Percentiles rank a stretch among this genome's conserved stretches.
phyloP scores from a whole-genome alignment of 2,329 filamentous ascomycete species.

The Tothia fuscella region DNA sequence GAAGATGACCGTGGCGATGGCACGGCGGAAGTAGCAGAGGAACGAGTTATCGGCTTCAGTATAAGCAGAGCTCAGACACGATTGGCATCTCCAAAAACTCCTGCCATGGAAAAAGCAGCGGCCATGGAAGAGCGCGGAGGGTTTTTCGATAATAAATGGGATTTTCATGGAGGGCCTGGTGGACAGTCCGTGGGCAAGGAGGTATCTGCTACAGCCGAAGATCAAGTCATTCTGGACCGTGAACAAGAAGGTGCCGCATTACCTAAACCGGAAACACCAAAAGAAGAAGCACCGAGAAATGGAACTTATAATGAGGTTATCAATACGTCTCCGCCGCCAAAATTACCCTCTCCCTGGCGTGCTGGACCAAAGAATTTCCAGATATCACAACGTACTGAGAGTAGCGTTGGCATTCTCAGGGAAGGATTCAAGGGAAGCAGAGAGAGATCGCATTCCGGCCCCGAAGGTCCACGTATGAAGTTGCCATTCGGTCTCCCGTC shows the following conservation, averaged over 20 bases:
- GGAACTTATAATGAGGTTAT: not conserved
- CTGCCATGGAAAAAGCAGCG: conserved; percentile 46
- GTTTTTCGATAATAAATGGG: conserved; percentile 11
- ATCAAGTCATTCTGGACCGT: too few species aligned
- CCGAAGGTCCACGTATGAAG: conserved; percentile 21
- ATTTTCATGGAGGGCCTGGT: conserved; percentile 13
- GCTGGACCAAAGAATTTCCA: conserved; percentile 26
- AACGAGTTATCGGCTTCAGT: conserved; percentile 38
- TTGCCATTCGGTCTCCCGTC: too few species aligned
- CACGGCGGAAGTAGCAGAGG: not conserved
- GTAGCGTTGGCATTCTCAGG: too few species aligned
- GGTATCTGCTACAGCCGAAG: too few species aligned
- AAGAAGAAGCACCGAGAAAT: not conserved
- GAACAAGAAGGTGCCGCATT: too few species aligned
- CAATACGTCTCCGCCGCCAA: not conserved
- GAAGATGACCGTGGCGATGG: not conserved
- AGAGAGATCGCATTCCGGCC: conserved; percentile 28
- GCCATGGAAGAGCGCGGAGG: conserved; percentile 34
- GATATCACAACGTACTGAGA: too few species aligned
- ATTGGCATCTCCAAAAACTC: conserved; percentile 44
- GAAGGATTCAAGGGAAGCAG: conserved; percentile 25
- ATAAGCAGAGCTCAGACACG: conserved; percentile 46
- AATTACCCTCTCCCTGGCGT: conserved; percentile 34
- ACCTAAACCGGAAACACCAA: not conserved
- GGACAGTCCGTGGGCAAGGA: conserved; percentile 3